Conservation (phyloP, 2,329 filamentous ascomycete genomes). For the Xylaria polymorpha region DNA sequence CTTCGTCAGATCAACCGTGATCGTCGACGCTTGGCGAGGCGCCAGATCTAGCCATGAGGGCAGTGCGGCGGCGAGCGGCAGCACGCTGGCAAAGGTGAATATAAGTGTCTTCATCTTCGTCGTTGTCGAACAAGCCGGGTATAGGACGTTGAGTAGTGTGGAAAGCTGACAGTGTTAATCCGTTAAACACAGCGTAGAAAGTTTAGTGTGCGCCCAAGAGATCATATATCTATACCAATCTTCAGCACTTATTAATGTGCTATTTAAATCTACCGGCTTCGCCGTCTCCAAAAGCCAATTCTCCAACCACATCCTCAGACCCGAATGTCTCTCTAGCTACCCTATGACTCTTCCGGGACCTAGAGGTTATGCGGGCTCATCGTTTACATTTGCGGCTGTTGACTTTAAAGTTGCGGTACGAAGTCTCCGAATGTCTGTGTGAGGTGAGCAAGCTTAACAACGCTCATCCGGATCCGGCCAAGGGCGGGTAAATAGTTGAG, state of each 20-base stretch:
- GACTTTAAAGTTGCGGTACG: slow-evolving; percentile 39
- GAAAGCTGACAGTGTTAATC: neutral
- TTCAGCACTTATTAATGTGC: slow-evolving; percentile 22
- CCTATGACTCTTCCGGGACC: slow-evolving; percentile 27
- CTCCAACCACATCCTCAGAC: slow-evolving; percentile 15
- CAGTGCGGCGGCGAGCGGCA: slow-evolving; percentile 41
- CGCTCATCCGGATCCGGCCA: slow-evolving; percentile 38
- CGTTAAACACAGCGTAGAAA: neutral
- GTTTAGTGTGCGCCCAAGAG: slow-evolving; percentile 29
- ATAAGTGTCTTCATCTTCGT: slow-evolving; percentile 40
- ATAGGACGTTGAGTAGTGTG: neutral
- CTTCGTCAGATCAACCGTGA: slow-evolving; percentile 56
- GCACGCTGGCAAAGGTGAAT: slow-evolving; percentile 35
- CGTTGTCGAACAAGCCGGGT: slow-evolving; percentile 7
- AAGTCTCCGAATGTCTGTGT: slow-evolving; percentile 43
- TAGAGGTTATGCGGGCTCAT: slow-evolving; percentile 31
- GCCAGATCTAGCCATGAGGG: slow-evolving; percentile 42
- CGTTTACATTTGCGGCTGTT: slow-evolving; percentile 36
- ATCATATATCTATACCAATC: slow-evolving; percentile 21
- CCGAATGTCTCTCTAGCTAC: slow-evolving; percentile 28
- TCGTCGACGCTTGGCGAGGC: slow-evolving; percentile 45
- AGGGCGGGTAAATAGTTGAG: slow-evolving; percentile 46
- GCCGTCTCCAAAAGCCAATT: slow-evolving; percentile 27
- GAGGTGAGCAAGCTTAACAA: slow-evolving; percentile 38
- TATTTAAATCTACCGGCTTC: slow-evolving; percentile 37